Evolutionary conservation across 352 stramenopile species (phyloP).

Genomic region (Phytophthora cajani): DNA sequence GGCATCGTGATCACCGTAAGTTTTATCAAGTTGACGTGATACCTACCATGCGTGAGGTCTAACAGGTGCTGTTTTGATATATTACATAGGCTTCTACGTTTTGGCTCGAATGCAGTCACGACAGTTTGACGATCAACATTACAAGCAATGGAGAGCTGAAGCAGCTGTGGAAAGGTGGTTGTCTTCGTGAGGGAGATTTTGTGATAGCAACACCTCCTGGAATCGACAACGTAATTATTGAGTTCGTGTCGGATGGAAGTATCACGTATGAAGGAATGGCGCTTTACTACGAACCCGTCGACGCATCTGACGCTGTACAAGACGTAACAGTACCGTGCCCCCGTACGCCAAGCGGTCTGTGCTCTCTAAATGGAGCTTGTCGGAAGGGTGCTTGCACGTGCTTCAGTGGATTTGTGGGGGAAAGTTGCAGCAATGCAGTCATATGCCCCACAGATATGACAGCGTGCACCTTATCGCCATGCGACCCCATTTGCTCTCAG

Average conservation of each 20-base stretch:
- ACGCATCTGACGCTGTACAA: conserved; percentile 5
- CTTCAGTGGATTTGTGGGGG: conserved; percentile 63
- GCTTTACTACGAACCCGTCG: conserved; percentile 48
- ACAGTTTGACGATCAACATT: conserved; percentile 40
- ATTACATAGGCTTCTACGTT: conserved; percentile 47
- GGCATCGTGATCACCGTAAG: conserved; percentile 51
- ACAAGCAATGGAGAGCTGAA: conserved; percentile 15
- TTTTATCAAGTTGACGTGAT: not conserved
- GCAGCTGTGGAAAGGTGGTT: conserved; percentile 60
- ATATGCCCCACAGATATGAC: conserved; percentile 49
- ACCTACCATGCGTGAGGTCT: not conserved
- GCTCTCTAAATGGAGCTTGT: conserved; percentile 60
- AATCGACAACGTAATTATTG: conserved; percentile 44
- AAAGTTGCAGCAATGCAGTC: conserved; percentile 68
- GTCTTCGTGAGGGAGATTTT: conserved; percentile 51
- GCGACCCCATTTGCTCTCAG: conserved; percentile 52
- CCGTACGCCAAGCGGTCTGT: conserved; percentile 32
- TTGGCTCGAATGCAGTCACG: conserved; percentile 68
- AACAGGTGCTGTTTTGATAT: conserved; percentile 4
- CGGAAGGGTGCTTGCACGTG: conserved; percentile 50
- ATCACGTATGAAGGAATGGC: conserved; percentile 51
- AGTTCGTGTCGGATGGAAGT: conserved; percentile 52
- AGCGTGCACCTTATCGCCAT: conserved; percentile 37
- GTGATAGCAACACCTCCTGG: conserved; percentile 32
- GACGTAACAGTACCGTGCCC: conserved; percentile 45